These are phyloP conservation scores for Leccinum proximum DNA, from an alignment of 1,284 basidiomycete genomes.

Conservation along the genomic window DNA sequence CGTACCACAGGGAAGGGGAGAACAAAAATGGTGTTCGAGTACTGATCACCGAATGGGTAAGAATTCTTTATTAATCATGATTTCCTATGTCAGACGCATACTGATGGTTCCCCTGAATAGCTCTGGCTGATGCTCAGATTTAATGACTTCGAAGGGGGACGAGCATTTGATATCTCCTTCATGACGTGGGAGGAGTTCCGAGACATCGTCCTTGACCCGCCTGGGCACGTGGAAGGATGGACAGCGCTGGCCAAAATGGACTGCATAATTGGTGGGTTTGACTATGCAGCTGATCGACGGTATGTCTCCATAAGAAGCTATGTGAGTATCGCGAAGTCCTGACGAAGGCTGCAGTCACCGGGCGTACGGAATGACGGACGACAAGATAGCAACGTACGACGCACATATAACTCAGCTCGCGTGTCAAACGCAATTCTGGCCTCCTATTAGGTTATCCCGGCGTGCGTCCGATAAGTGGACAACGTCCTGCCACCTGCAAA, in stretches of 20 bases:
- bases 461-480: not conserved
- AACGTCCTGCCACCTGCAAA: not conserved
- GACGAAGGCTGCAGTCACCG: not conserved
- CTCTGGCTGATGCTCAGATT: not conserved
- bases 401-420: not conserved
- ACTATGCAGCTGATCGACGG: not conserved
- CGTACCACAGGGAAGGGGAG: not conserved
- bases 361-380: not conserved
- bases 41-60: not conserved
- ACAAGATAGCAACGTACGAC: not conserved
- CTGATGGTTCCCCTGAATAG: not conserved
- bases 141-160: not conserved
- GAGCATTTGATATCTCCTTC: not conserved
- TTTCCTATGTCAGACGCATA: too few relatives aligned
- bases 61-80: not conserved
- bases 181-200: not conserved
- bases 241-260: not conserved
- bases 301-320: not conserved
- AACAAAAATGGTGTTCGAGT: not conserved
- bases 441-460: not conserved
- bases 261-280: not conserved
- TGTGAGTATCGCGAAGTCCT: not conserved
- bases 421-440: not conserved
- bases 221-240: not conserved
- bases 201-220: not conserved